phyloP scores from a whole-genome alignment of 805 yeast genomes.

The Yarrowia hollandica region DNA sequence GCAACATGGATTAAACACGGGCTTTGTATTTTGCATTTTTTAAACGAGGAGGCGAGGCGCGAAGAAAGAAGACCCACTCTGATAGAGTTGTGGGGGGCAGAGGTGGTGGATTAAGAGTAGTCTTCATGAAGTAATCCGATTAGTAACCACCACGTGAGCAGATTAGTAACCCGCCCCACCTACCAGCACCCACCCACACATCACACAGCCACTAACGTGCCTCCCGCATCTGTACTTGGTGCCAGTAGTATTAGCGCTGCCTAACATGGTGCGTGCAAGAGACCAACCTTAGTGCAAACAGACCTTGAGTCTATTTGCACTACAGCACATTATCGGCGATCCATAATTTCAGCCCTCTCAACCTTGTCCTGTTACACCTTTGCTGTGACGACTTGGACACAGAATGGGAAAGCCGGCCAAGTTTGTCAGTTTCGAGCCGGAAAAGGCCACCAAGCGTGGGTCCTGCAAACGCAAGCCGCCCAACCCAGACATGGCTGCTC shows the following conservation, averaged over 20 bases:
- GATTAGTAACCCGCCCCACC: too few relatives aligned
- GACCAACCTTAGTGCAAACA: background rate
- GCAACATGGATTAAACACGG: constrained; percentile 14
- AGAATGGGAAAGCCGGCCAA: constrained; percentile 19
- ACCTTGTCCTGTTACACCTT: background rate
- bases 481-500: constrained; percentile 1
- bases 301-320: constrained; percentile 3
- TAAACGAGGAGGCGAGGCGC: constrained; percentile 14
- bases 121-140: too few relatives aligned
- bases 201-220: too few relatives aligned
- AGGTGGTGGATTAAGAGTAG: too few relatives aligned
- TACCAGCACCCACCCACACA: too few relatives aligned
- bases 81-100: background rate
- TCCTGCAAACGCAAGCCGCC: background rate
- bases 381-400: background rate
- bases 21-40: constrained; percentile 8
- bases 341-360: too few relatives aligned
- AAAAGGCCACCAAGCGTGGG: background rate
- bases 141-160: too few relatives aligned
- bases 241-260: too few relatives aligned
- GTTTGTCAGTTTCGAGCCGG: constrained; percentile 26
- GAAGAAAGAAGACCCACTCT: constrained; percentile 20
- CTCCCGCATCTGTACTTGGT: too few relatives aligned
- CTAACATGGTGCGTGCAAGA: too few relatives aligned
- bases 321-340: background rate